A percentile compares a stretch with the other conserved stretches of the same genome.
Conservation (phyloP, 2,329 filamentous ascomycete species). For the Lithohypha guttulata region DNA sequence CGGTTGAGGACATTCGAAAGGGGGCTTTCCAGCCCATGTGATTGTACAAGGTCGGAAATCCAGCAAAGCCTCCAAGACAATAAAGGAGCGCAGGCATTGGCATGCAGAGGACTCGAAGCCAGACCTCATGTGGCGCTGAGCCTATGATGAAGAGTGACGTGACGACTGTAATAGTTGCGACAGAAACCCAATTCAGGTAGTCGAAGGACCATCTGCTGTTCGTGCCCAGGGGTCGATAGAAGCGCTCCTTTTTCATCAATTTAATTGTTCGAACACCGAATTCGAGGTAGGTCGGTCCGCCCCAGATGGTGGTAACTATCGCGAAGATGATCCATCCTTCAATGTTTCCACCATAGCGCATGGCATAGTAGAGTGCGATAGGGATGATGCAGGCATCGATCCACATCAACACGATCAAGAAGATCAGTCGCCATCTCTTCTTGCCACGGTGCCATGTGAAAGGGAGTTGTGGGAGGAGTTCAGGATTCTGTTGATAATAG, state of each 20-base stretch:
- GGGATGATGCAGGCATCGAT: conserved; percentile 22
- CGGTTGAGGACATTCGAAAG: conserved; percentile 53
- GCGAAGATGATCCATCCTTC: conserved; percentile 22
- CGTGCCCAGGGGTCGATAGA: conserved; percentile 21
- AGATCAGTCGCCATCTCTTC: conserved; percentile 18
- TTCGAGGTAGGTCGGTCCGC: conserved; percentile 22
- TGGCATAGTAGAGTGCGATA: conserved; percentile 20
- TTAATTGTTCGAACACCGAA: conserved; percentile 20
- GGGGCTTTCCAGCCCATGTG: conserved; percentile 33
- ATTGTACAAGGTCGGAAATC: conserved; percentile 17
- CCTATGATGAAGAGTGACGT: conserved; percentile 21
- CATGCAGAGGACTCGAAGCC: conserved; percentile 21
- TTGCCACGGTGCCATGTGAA: conserved; percentile 21
- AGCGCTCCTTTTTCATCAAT: conserved; percentile 21
- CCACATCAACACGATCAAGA: conserved; percentile 20
- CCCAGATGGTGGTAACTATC: conserved; percentile 22
- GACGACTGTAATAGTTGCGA: conserved; percentile 16
- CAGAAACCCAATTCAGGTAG: conserved; percentile 19
- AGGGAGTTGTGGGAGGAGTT: conserved; percentile 22
- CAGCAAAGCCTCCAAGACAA: conserved; percentile 14
- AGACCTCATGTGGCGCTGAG: conserved; percentile 21
- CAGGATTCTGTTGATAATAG: conserved; percentile 20
- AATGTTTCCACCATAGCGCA: conserved; percentile 20
- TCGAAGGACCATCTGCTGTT: conserved; percentile 22
- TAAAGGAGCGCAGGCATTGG: conserved; percentile 18